These are phyloP conservation scores for Saturnispora hagleri DNA, from an alignment of 805 yeast genomes.

Conservation along the genomic window DNA sequence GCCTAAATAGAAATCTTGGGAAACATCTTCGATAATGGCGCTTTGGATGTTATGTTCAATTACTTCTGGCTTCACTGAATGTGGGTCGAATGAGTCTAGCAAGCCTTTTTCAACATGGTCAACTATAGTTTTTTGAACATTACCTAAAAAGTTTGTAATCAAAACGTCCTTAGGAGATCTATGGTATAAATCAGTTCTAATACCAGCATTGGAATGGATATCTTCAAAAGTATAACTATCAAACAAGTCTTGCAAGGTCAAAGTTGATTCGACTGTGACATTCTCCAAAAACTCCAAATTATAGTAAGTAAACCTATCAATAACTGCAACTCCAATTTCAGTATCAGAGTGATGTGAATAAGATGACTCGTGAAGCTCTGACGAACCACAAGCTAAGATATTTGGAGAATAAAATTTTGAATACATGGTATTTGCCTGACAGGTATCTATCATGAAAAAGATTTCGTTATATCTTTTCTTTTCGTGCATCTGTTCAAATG, in stretches of 20 bases:
- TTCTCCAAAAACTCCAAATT: slow-evolving; percentile 79
- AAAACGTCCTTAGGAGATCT: slow-evolving; percentile 60
- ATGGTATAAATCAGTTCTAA: slow-evolving; percentile 67
- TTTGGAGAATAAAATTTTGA: slow-evolving; percentile 88
- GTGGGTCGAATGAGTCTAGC: slow-evolving; percentile 14
- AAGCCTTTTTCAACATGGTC: slow-evolving; percentile 42
- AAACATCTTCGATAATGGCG: background rate
- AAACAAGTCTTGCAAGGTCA: slow-evolving; percentile 75
- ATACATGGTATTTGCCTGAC: slow-evolving; percentile 98
- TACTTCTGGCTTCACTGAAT: background rate
- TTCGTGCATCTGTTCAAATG: slow-evolving; percentile 94
- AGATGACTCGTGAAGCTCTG: slow-evolving; percentile 78
- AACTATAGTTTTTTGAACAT: slow-evolving; percentile 70
- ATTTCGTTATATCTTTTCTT: slow-evolving; percentile 92
- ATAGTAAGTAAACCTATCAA: slow-evolving; percentile 90
- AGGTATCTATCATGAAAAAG: slow-evolving; percentile 95
- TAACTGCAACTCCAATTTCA: slow-evolving; percentile 95
- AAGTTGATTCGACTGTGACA: slow-evolving; percentile 63
- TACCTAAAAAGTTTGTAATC: slow-evolving; percentile 91
- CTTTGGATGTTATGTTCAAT: background rate
- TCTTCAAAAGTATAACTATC: slow-evolving; percentile 76
- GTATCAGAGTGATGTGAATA: slow-evolving; percentile 94
- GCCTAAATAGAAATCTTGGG: background rate
- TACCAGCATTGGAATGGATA: slow-evolving; percentile 91
- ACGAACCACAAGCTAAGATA: slow-evolving; percentile 86